phyloP scores from a whole-genome alignment of 2,329 filamentous ascomycete genomes.

The Ophiobolus disseminans region DNA sequence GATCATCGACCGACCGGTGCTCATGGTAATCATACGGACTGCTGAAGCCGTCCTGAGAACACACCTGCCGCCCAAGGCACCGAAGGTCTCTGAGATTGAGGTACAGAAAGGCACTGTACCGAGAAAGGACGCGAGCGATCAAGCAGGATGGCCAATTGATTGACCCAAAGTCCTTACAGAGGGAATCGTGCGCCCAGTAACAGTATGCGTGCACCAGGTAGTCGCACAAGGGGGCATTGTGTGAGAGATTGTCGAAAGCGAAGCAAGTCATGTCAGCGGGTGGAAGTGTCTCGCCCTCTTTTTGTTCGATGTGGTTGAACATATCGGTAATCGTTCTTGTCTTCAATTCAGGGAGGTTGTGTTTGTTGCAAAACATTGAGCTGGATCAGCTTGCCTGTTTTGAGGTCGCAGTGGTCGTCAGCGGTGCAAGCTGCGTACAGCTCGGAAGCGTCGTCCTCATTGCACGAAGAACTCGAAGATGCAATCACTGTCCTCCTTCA shows the following conservation, averaged over 20 bases:
- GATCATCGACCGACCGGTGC: background rate
- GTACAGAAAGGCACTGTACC: no score
- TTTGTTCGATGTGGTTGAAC: background rate
- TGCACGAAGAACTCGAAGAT: conserved; percentile 35
- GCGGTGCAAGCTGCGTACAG: background rate
- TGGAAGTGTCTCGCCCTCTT: background rate
- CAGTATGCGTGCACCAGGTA: conserved; percentile 1
- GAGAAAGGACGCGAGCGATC: background rate
- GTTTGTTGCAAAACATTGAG: conserved; percentile 1
- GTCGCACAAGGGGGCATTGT: background rate
- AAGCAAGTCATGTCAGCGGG: background rate
- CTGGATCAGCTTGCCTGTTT: background rate
- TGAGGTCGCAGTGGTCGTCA: background rate
- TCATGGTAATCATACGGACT: background rate
- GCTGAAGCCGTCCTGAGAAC: background rate
- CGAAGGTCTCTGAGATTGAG: no score
- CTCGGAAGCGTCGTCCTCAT: conserved; percentile 8
- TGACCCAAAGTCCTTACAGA: background rate
- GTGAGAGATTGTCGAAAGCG: background rate
- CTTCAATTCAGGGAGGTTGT: background rate
- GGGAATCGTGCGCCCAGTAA: background rate
- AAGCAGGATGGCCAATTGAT: background rate
- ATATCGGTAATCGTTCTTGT: background rate
- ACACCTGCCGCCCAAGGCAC: no score
- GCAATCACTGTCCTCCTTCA: conserved; percentile 25